Evolutionary conservation across 179 eudicot species (phyloP).

Genomic region (Amaranthus tricolor): DNA sequence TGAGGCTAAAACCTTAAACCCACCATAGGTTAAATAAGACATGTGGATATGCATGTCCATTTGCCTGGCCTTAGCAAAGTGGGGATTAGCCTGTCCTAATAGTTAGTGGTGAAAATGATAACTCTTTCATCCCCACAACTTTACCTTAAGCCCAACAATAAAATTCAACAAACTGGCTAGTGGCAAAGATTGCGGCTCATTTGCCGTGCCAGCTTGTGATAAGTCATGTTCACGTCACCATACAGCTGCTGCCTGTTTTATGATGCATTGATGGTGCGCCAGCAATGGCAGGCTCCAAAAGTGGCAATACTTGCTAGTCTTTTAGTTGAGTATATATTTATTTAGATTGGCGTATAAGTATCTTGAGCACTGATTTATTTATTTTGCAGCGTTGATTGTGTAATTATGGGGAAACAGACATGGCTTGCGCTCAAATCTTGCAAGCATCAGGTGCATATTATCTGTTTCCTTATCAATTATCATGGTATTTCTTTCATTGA

Average conservation of each 20-base stretch:
- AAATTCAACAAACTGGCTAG: slow-evolving; percentile 27
- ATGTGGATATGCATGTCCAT: slow-evolving; percentile 40
- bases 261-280: no score
- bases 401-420: neutral
- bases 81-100: slow-evolving; percentile 36
- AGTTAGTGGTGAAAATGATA: slow-evolving; percentile 37
- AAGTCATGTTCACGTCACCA: no score
- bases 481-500: neutral
- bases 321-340: no score
- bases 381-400: neutral
- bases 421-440: neutral
- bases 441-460: neutral
- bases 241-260: no score
- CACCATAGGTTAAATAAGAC: slow-evolving; percentile 17
- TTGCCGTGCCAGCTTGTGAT: neutral
- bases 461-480: neutral
- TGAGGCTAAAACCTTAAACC: slow-evolving; percentile 10
- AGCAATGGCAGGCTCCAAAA: no score
- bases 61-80: slow-evolving; percentile 34
- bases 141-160: slow-evolving; percentile 35
- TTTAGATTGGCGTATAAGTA: no score
- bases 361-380: no score
- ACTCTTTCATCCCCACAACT: slow-evolving; percentile 38
- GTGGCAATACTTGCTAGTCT: no score
- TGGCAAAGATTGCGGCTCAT: neutral